Percentiles rank a stretch among this genome's conserved stretches.
These are phyloP conservation scores for Phoenix roebelenii DNA, from an alignment of 176 grass and related monocot species.

Conservation along the genomic window DNA sequence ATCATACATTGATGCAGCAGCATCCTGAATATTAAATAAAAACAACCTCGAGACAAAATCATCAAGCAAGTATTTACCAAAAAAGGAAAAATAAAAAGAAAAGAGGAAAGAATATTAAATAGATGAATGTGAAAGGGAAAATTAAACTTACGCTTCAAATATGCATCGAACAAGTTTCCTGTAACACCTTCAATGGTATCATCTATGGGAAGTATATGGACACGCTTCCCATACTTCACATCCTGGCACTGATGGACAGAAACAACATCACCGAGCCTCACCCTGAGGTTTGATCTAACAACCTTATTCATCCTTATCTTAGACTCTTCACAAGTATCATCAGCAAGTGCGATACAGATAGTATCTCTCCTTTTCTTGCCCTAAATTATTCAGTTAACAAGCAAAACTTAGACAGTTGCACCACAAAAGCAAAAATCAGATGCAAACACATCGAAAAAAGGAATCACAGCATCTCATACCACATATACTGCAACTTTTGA, in stretches of 20 bases:
- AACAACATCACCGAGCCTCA: constrained; percentile 47
- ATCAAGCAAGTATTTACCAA: too few relatives aligned
- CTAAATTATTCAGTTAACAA: constrained; percentile 15
- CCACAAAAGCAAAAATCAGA: too few relatives aligned
- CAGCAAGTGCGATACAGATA: constrained; percentile 28
- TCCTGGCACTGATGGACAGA: constrained; percentile 48
- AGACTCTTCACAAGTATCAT: constrained; percentile 41
- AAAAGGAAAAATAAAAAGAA: neutral
- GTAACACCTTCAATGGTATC: constrained; percentile 49
- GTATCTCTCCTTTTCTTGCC: constrained; percentile 58
- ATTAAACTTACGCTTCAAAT: constrained; percentile 38
- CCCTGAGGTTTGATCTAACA: constrained; percentile 41
- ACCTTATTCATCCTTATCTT: constrained; percentile 38
- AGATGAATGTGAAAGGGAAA: neutral
- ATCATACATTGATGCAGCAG: too few relatives aligned
- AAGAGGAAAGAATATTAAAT: neutral
- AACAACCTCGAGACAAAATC: too few relatives aligned
- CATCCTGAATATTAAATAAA: too few relatives aligned
- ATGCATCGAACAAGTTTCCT: constrained; percentile 42
- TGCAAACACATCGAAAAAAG: too few relatives aligned
- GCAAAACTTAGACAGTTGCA: too few relatives aligned
- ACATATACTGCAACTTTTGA: too few relatives aligned
- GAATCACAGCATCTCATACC: too few relatives aligned
- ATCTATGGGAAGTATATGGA: constrained; percentile 49
- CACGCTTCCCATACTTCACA: constrained; percentile 28